phyloP scores from a whole-genome alignment of 2,329 filamentous ascomycete species.

The Dothiorella sarmentorum region DNA sequence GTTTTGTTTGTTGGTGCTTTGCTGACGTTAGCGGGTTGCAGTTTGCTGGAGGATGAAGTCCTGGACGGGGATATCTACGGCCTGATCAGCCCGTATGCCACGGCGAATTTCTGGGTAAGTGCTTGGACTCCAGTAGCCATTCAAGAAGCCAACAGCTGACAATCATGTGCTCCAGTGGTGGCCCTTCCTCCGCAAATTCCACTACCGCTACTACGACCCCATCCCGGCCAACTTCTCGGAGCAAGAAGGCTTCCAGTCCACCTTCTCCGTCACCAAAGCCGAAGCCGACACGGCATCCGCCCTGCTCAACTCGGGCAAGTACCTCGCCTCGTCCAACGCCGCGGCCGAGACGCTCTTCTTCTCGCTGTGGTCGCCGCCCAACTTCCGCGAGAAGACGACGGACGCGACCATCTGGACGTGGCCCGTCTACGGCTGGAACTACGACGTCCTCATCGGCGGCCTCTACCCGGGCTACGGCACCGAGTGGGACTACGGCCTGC shows the following conservation, averaged over 20 bases:
- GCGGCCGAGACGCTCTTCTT: conserved; percentile 51
- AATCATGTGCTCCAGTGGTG: conserved; percentile 37
- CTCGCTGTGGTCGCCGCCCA: conserved; percentile 48
- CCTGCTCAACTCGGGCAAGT: conserved; percentile 49
- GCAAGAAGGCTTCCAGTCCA: conserved; percentile 52
- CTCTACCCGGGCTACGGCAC: conserved; percentile 41
- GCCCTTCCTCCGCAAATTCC: conserved; percentile 51
- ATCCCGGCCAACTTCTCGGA: conserved; percentile 39
- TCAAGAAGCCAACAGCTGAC: not conserved
- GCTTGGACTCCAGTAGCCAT: too few species aligned
- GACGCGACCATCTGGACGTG: conserved; percentile 43
- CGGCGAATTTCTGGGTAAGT: conserved; percentile 48
- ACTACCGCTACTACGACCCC: conserved; percentile 53
- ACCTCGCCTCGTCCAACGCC: conserved; percentile 48
- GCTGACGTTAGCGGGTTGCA: not conserved
- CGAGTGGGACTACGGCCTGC: conserved; percentile 1
- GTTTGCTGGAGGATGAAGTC: conserved; percentile 44
- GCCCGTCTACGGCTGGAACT: conserved; percentile 54
- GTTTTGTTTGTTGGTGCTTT: not conserved
- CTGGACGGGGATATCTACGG: conserved; percentile 50
- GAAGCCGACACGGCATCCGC: conserved; percentile 43
- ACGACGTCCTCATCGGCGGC: conserved; percentile 53
- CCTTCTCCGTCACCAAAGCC: conserved; percentile 48
- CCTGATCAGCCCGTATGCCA: conserved; percentile 50
- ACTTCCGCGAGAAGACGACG: conserved; percentile 52